A percentile compares a stretch with the other conserved stretches of the same genome.
These are phyloP conservation scores for Barnettozyma californica DNA, from an alignment of 805 yeast genomes.

Conservation along the genomic window DNA sequence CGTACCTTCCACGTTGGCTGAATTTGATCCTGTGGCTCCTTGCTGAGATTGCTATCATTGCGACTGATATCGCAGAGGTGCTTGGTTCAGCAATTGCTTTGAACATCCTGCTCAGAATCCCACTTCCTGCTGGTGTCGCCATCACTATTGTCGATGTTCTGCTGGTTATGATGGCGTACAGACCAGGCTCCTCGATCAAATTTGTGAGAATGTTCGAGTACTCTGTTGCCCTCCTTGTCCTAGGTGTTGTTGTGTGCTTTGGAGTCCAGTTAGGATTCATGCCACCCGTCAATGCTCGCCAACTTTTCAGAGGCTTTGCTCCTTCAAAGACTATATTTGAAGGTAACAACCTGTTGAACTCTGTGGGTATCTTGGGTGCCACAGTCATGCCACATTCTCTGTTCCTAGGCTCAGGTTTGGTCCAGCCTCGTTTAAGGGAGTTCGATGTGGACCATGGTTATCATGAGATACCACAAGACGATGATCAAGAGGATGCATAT, in stretches of 20 bases:
- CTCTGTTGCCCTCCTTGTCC: not conserved
- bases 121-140: constrained; percentile 72
- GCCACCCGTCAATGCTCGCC: constrained; percentile 35
- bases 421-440: constrained; percentile 76
- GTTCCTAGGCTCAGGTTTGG: constrained; percentile 80
- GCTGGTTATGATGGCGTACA: constrained; percentile 72
- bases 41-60: constrained; percentile 84
- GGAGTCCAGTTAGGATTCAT: constrained; percentile 50
- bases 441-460: constrained; percentile 59
- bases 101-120: constrained; percentile 68
- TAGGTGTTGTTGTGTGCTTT: constrained; percentile 1
- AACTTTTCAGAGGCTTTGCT: constrained; percentile 60
- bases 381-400: constrained; percentile 93
- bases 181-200: constrained; percentile 67
- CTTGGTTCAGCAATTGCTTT: constrained; percentile 89
- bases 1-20: constrained; percentile 61
- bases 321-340: constrained; percentile 52
- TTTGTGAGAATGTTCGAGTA: constrained; percentile 51
- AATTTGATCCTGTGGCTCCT: constrained; percentile 62
- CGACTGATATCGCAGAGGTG: constrained; percentile 92
- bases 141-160: constrained; percentile 79
- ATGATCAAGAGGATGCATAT: constrained; percentile 31
- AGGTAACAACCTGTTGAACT: constrained; percentile 62
- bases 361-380: constrained; percentile 84
- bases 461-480: constrained; percentile 27